A percentile compares a stretch with the other conserved stretches of the same genome.
Conservation (phyloP, 208 protist species). For the Novymonas esmeraldas region DNA sequence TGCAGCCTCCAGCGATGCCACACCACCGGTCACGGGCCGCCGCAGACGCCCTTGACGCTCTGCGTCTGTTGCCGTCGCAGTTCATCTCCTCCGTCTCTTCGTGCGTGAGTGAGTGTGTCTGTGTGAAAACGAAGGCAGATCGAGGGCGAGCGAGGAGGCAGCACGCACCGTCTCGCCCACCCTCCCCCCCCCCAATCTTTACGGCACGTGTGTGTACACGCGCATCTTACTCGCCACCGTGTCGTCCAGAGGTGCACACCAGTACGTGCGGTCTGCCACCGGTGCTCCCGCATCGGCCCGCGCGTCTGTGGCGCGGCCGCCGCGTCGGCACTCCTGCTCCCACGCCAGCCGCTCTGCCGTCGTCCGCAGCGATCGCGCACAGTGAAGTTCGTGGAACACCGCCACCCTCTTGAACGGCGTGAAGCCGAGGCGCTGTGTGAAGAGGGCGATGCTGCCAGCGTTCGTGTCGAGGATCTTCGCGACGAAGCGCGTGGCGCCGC, state of each 20-base stretch:
- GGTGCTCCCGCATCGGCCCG: neutral
- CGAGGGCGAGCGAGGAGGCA: no score
- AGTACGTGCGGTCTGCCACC: slow-evolving; percentile 5
- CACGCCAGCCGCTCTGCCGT: slow-evolving; percentile 31
- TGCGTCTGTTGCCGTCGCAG: no score
- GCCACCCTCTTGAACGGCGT: slow-evolving; percentile 59
- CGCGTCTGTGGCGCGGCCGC: neutral
- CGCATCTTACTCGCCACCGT: slow-evolving; percentile 10
- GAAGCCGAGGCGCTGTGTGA: slow-evolving; percentile 77
- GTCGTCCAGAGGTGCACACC: slow-evolving; percentile 23
- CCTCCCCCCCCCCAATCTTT: neutral
- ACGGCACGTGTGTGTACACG: slow-evolving; percentile 9
- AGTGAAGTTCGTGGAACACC: slow-evolving; percentile 88
- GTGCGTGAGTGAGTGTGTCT: no score
- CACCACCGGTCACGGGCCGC: no score
- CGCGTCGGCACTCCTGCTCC: slow-evolving; percentile 29
- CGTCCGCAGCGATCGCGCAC: slow-evolving; percentile 34
- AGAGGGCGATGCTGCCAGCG: slow-evolving; percentile 70
- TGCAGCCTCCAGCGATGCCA: no score
- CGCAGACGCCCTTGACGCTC: no score
- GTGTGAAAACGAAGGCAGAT: no score
- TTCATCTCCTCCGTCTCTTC: no score
- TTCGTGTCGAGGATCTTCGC: slow-evolving; percentile 91
- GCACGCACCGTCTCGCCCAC: no score
- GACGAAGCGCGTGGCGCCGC: slow-evolving; percentile 72